phyloP scores from a whole-genome alignment of 352 stramenopile genomes.

The Phytophthora niederhauseri region DNA sequence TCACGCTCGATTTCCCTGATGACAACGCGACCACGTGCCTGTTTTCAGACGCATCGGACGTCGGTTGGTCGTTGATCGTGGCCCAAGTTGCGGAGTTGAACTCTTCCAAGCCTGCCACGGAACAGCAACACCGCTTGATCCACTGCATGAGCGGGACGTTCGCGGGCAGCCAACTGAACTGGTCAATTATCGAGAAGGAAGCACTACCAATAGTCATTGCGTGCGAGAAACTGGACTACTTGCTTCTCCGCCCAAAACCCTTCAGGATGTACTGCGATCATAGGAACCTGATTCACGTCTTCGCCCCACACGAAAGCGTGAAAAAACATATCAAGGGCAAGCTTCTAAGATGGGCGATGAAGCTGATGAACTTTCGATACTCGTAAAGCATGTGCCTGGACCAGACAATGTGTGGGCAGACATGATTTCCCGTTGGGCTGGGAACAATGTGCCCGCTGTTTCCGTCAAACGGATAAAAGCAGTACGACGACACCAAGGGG shows the following conservation, averaged over 20 bases:
- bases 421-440: not conserved
- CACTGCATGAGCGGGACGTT: constrained; percentile 1
- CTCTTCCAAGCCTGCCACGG: not conserved
- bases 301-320: constrained; percentile 12
- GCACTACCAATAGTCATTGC: constrained; percentile 1
- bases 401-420: constrained; percentile 9
- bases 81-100: not conserved
- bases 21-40: constrained; percentile 5
- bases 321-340: constrained; percentile 8
- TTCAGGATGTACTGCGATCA: constrained; percentile 33
- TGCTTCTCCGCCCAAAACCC: not conserved
- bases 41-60: not conserved
- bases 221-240: constrained; percentile 10
- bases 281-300: constrained; percentile 30
- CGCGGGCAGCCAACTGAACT: not conserved
- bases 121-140: not conserved
- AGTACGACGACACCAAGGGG: not conserved
- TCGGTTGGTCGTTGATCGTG: constrained; percentile 1
- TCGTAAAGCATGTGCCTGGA: constrained; percentile 20
- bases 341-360: constrained; percentile 21
- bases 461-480: constrained; percentile 1
- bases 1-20: constrained; percentile 6
- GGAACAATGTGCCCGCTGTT: constrained; percentile 1
- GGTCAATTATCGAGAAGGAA: constrained; percentile 1
- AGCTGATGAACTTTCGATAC: constrained; percentile 22